Evolutionary conservation across 75 land plant genomes (phyloP), one percentile per base, ranked within the genome.

Genomic region (Pseudotsuga menziesii): DNA sequence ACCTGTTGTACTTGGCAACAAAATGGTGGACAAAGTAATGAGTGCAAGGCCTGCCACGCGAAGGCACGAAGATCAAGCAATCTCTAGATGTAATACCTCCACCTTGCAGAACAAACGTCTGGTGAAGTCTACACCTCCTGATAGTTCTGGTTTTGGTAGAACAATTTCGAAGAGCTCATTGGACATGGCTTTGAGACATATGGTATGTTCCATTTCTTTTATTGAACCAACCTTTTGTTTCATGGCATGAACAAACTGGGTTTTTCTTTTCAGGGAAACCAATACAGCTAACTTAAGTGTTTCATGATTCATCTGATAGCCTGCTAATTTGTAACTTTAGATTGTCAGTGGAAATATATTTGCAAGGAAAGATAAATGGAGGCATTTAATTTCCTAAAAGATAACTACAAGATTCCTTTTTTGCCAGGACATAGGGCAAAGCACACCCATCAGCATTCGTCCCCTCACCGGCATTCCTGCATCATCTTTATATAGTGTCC

Each of bases 161-260:
- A 83, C 79, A 11, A 77, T 92, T 12, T 90, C 95, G 22, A 90
- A 91, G 78, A 90, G 88, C 61, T 90, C 95, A 6, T 54, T 92
- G 54, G 95, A 92, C 61, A 90, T 92, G 95, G 95, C 95, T 19
- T 77, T 92, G 69, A 82, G 95, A 74, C 95, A 92, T 66, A 90
- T 92, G 95, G 95, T 92, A 87, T 69, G 80, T 66, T 66, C 55
- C 16, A 15, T 66, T 64, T 35, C 29, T 11, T n/a, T 4, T 57
- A 14, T 32, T 44, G 74, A 20, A 20, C n/a, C 23, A 19, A 4
- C 23, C 22, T 20, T 60, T 22, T 20, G 23, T 20, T 60, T 60
- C 12, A 60, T 60, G 61, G 61, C 9, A 60, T 4, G 22, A 23
- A 23, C 61, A 60, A 20, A 23, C 2, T 60, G 54, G 9, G 54